A percentile compares a stretch with the other conserved stretches of the same genome.
Conservation (phyloP, 2,329 filamentous ascomycete genomes). For the Cercospora janseana region DNA sequence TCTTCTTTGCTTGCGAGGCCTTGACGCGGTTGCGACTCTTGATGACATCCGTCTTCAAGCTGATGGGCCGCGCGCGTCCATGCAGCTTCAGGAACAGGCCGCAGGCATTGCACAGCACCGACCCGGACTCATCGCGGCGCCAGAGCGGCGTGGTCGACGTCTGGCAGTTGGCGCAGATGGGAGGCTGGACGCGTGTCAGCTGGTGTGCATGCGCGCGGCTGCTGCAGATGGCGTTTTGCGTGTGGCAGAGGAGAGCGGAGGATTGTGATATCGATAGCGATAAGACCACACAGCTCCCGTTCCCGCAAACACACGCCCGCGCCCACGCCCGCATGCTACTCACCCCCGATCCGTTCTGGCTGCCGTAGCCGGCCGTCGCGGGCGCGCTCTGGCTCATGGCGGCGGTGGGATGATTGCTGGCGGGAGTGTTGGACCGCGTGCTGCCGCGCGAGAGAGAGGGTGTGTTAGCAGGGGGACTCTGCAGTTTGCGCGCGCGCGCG, state of each 20-base stretch:
- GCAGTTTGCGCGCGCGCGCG: no score
- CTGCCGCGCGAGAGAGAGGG: conserved; percentile 20
- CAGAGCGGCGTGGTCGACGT: conserved; percentile 95
- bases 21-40: conserved; percentile 99
- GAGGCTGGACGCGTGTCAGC: conserved; percentile 62
- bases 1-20: conserved; percentile 73
- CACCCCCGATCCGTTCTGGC: conserved; percentile 58
- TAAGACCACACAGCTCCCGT: no score
- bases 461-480: no score
- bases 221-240: conserved; percentile 6
- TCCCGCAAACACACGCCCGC: no score
- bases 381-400: conserved; percentile 57
- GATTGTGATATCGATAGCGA: conserved; percentile 17
- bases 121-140: conserved; percentile 93
- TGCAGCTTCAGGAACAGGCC: conserved; percentile 97
- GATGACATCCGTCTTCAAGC: conserved; percentile 97
- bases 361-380: conserved; percentile 58
- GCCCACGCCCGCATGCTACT: conserved; percentile 42
- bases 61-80: conserved; percentile 87
- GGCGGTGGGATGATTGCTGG: conserved; percentile 40
- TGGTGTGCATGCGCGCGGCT: not conserved
- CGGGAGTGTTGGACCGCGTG: conserved; percentile 31
- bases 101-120: conserved; percentile 97
- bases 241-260: not conserved
- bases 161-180: conserved; percentile 92